Percentiles rank a stretch among this genome's conserved stretches.
These are phyloP conservation scores for Macadamia tetraphylla DNA, from an alignment of 164 flowering plant genomes.

Conservation along the genomic window DNA sequence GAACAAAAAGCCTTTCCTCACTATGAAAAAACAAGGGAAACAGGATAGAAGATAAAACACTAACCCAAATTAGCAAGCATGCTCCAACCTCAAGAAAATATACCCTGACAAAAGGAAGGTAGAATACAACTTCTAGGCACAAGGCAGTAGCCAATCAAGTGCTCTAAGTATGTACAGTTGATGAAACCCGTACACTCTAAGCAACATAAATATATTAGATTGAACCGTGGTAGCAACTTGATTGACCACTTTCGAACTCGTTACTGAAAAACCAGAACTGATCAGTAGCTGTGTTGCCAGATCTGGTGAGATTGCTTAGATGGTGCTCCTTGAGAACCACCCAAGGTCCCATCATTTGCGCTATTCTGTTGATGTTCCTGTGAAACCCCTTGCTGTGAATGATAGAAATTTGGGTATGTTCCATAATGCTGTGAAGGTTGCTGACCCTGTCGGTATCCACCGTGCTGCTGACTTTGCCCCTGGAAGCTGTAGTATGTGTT, in stretches of 20 bases:
- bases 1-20: not conserved
- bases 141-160: constrained; percentile 37
- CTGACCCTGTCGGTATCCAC: constrained; percentile 69
- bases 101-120: constrained; percentile 14
- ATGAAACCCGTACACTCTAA: constrained; percentile 7
- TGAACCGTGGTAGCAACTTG: constrained; percentile 16
- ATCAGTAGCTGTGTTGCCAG: constrained; percentile 84
- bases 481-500: constrained; percentile 72
- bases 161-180: constrained; percentile 25
- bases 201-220: constrained; percentile 11
- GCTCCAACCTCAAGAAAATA: constrained; percentile 31
- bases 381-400: constrained; percentile 63
- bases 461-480: constrained; percentile 64
- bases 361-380: constrained; percentile 80
- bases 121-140: constrained; percentile 53
- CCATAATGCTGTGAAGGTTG: constrained; percentile 79
- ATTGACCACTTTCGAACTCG: constrained; percentile 32
- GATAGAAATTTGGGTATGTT: constrained; percentile 74
- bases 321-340: constrained; percentile 59
- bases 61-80: constrained; percentile 33
- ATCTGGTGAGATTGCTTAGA: constrained; percentile 78
- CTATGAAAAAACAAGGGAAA: constrained; percentile 3
- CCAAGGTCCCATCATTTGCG: constrained; percentile 48
- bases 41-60: constrained; percentile 10
- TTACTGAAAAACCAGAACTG: constrained; percentile 36